A percentile compares a stretch with the other conserved stretches of the same genome.
phyloP scores from a whole-genome alignment of 495 filamentous ascomycete species.

The Penicillium cataractarum region DNA sequence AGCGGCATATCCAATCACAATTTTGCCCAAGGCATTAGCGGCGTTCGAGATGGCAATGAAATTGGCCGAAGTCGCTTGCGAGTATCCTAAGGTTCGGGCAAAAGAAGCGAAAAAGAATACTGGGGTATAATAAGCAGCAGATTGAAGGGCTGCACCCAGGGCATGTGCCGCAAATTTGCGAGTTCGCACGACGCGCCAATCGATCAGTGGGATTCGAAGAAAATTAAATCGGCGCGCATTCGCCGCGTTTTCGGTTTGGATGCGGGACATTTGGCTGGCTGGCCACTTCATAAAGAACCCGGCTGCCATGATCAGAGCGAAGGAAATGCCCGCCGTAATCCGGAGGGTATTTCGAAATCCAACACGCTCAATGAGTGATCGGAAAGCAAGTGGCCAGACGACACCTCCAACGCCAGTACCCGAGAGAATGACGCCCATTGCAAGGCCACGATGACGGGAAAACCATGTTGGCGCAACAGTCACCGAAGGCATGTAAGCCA shows the following conservation, averaged over 20 bases:
- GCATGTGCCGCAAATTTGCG: constrained; percentile 42
- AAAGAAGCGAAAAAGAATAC: constrained; percentile 46
- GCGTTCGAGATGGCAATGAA: constrained; percentile 39
- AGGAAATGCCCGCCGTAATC: constrained; percentile 37
- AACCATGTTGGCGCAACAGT: constrained; percentile 45
- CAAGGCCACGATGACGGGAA: constrained; percentile 33
- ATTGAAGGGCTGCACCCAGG: constrained; percentile 36
- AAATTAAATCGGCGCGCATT: constrained; percentile 6
- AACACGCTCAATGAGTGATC: constrained; percentile 29
- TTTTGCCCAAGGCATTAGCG: constrained; percentile 31
- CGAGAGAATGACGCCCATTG: constrained; percentile 43
- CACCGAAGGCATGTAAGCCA: constrained; percentile 44
- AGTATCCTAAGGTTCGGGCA: constrained; percentile 43
- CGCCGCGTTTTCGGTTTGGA: constrained; percentile 27
- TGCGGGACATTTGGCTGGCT: constrained; percentile 25
- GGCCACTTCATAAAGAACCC: constrained; percentile 39
- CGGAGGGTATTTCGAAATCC: constrained; percentile 46
- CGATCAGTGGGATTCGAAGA: constrained; percentile 32
- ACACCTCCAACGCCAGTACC: constrained; percentile 43
- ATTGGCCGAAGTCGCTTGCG: constrained; percentile 36
- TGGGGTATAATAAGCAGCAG: constrained; percentile 45
- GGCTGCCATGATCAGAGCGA: constrained; percentile 29
- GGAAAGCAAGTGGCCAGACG: constrained; percentile 40
- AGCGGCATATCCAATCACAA: constrained; percentile 29
- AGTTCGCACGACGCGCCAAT: constrained; percentile 35